Base-by-base conservation (phyloP, 768 basidiomycete species). In the Boletus sp. region DNA sequence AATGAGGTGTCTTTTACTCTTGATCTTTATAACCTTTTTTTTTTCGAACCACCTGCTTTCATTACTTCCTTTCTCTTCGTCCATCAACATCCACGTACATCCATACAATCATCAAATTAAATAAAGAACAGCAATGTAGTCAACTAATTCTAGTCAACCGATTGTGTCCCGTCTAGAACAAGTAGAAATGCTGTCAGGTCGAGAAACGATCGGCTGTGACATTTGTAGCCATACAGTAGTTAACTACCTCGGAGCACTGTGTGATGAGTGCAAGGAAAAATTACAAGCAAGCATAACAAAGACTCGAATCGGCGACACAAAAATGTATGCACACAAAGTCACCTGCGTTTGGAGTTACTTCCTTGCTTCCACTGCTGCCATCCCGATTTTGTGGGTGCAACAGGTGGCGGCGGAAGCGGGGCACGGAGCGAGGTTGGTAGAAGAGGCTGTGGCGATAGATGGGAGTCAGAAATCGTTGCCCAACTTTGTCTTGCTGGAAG, bases 351-450 rank as follows among this genome's bases (percentile, higher is more conserved):
- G 13, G 56, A 54, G 7, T 45, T 49, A 13, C 27, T 59, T 44
- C 59, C 64, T 51, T 65, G 66, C 34, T 68, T 69, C 66, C 72
- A 85, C 51, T 83, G 78, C 66, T 84, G 82, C 84, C 84, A 85
- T 38, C 77, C 80, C 23, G 78, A 76, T 44, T 73, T 69, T 21
- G 44, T 19, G 7, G 64, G 60, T 19, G 41, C 54, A 27, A 19
- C 47, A 32, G 70, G 58, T 17, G 64, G 63, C n/a, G 58, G 49
- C 1, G 67, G 63, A n/a, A 59, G 58, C 4, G 59, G 35, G 21
- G 56, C 55, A 52, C 37, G 58, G 37, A 59, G 14, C 13, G 56
- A 60, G 6, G 56, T 25, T 37, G 56, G 41, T 32, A 53, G 47
- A 10, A 39, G 45, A 56, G 53, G 19, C 39, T 47, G 55, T 21